A percentile compares a stretch with the other conserved stretches of the same genome.
Evolutionary conservation across 768 basidiomycete genomes (phyloP).

Genomic region (Agaricus sinodeliciosus): DNA sequence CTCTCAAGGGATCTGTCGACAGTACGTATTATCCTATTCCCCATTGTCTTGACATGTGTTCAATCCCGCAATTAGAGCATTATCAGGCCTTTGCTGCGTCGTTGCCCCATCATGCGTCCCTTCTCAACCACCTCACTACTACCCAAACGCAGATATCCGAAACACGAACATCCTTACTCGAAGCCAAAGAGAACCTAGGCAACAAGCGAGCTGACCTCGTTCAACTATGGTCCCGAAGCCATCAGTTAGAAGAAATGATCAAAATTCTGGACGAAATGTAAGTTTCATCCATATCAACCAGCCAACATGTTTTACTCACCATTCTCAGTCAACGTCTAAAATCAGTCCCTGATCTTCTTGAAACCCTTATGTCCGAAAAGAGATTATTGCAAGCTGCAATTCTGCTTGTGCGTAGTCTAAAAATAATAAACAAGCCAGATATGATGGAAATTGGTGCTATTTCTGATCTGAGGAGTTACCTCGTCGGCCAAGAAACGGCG

Average conservation of each 20-base stretch:
- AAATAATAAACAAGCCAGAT: slow-evolving; percentile 85
- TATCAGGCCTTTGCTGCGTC: slow-evolving; percentile 95
- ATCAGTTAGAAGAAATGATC: slow-evolving; percentile 94
- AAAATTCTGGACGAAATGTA: slow-evolving; percentile 92
- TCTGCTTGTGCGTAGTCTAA: slow-evolving; percentile 80
- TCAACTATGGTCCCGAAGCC: slow-evolving; percentile 83
- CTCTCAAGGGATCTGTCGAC: slow-evolving; percentile 84
- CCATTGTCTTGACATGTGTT: neutral
- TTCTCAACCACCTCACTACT: slow-evolving; percentile 63
- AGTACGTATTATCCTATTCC: slow-evolving; percentile 43
- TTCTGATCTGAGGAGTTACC: slow-evolving; percentile 79
- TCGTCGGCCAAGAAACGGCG: slow-evolving; percentile 82
- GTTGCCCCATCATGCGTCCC: slow-evolving; percentile 80
- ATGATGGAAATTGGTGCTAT: slow-evolving; percentile 96
- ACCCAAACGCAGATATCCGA: slow-evolving; percentile 72
- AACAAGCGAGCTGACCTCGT: slow-evolving; percentile 84
- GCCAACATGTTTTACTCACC: neutral
- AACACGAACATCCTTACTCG: slow-evolving; percentile 64
- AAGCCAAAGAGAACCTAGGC: slow-evolving; percentile 74
- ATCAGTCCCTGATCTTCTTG: slow-evolving; percentile 84
- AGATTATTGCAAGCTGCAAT: slow-evolving; percentile 84
- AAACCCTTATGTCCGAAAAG: slow-evolving; percentile 95
- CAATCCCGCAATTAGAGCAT: slow-evolving; percentile 48
- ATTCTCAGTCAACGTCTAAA: slow-evolving; percentile 76
- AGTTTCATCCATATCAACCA: slow-evolving; percentile 18